Base-by-base conservation (phyloP, 2,329 filamentous ascomycete species). In the Fusarium abutilonis region DNA sequence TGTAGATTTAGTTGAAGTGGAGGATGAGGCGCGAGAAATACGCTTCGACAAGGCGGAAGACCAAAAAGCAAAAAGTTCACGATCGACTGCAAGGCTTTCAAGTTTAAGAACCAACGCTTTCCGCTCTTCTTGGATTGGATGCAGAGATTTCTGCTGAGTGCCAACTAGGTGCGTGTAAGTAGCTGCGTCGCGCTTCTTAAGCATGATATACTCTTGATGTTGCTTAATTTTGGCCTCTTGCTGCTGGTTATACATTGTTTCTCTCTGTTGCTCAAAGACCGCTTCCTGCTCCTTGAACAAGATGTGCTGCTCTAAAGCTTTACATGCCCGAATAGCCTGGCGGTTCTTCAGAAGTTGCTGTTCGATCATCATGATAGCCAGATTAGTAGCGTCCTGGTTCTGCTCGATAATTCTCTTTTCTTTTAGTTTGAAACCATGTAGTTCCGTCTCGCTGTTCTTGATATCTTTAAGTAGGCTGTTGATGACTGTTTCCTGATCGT, bases 51-150 rank as follows among this genome's bases (percentile, higher is more conserved):
- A 9, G 2, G 58, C 48, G 0, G 58, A 53, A 3, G 49, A 42
- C 67, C 67, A 69, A 48, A 69, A 68, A 4, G 5, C 52, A 4
- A 69, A 68, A 4, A 67, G 46, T 26, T 68, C 63, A 11, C 66
- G 60, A 19, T 69, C 21, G 0, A 43, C 29, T 1, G 26, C 17
- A 10, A 67, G 53, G n/a, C 32, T n/a, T 28, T 50, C 1, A 11
- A 55, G 26, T 15, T 50, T 38, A 1, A 5, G 14, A 2, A 14
- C 13, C 2, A 64, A n/a, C 2, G 4, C 21, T 1, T 52, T 11
- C 4, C 53, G 14, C 17, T 64, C 38, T 14, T 4, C 36, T 9
- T 44, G n/a, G 7, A 53, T 17, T 0, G 29, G 41, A 2, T 42
- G 5, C 1, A 66, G 17, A 38, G 40, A 42, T 0, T 48, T 49